Evolutionary conservation across 176 grass and related monocot species (phyloP).

Genomic region (Juncus effusus): DNA sequence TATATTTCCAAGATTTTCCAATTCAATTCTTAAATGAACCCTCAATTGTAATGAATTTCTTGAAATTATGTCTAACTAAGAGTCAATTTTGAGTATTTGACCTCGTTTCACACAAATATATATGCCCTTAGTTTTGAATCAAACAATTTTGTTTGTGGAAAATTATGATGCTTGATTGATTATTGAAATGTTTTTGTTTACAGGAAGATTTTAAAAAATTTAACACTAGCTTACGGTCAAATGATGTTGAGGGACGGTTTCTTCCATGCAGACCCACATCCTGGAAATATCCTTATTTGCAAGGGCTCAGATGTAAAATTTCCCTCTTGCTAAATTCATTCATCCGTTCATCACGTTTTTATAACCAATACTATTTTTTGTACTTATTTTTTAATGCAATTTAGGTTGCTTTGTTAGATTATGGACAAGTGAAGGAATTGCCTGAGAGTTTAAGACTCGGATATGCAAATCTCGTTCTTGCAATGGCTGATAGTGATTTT

Average conservation of each 20-base stretch:
- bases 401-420: conserved; percentile 98
- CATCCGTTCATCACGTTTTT: conserved; percentile 23
- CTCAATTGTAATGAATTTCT: not conserved
- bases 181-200: conserved; percentile 22
- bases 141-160: too few species aligned
- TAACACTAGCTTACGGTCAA: conserved; percentile 99
- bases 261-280: conserved; percentile 99
- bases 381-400: not conserved
- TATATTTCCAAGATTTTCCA: too few species aligned
- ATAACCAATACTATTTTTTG: conserved; percentile 5
- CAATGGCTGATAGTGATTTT: conserved; percentile 79
- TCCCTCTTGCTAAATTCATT: not conserved
- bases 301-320: conserved; percentile 76
- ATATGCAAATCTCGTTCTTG: conserved; percentile 96
- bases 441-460: conserved; percentile 76
- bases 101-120: too few species aligned
- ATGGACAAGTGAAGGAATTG: conserved; percentile 98
- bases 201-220: conserved; percentile 91
- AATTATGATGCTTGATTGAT: too few species aligned
- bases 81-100: too few species aligned
- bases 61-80: too few species aligned
- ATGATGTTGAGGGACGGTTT: conserved; percentile 99
- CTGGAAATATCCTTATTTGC: conserved; percentile 95
- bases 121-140: too few species aligned
- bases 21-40: conserved; percentile 2